Evolutionary conservation across 108 stramenopile genomes (phyloP), one percentile per base, ranked within the genome.

Genomic region (Skeletonema grethae): DNA sequence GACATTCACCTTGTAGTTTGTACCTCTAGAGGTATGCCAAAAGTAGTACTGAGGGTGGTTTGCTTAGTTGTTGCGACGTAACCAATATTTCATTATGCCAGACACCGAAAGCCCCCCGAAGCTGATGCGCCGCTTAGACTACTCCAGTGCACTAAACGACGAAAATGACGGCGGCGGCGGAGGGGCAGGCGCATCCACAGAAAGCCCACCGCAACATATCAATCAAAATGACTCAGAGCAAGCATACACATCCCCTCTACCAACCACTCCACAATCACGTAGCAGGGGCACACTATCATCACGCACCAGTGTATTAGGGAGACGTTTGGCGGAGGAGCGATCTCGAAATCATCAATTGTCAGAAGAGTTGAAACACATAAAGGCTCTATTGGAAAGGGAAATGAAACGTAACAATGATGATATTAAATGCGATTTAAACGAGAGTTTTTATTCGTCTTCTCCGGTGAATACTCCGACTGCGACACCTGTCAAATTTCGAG

Each of bases 301-400:
- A 7, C 72, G 38, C 35, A 53, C 72, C 55, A 64, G 72, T 34
- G 35, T 64, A 11, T 20, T 64, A 34, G 63, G 72, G 4, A 45
- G 57, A 15, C 34, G 61, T 24, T 59, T 70, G 15, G 63, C 69
- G 3, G 36, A 70, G 58, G 76, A 77, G 34, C 76, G 69, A 2
- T 55, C 61, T 13, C 65, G 50, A 48, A 77, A 77, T 36, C 18
- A 65, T 16, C 57, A 12, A 50, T 22, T 77, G 10, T 31, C 15
- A 43, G 15, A n/a, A 43, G 41, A 43, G 10, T n/a, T 43, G 41
- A 15, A 43, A 43, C 41, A 43, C 15, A n/a, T 43, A n/a, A 43
- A 43, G 15, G 3, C 15, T 43, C 15, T n/a, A 4, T n/a, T 43
- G n/a, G 41, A 43, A n/a, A 43, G 41, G 41, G 41, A 43, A 43